phyloP scores from a whole-genome alignment of 1,284 basidiomycete genomes.

The Neolentinus lepideus region DNA sequence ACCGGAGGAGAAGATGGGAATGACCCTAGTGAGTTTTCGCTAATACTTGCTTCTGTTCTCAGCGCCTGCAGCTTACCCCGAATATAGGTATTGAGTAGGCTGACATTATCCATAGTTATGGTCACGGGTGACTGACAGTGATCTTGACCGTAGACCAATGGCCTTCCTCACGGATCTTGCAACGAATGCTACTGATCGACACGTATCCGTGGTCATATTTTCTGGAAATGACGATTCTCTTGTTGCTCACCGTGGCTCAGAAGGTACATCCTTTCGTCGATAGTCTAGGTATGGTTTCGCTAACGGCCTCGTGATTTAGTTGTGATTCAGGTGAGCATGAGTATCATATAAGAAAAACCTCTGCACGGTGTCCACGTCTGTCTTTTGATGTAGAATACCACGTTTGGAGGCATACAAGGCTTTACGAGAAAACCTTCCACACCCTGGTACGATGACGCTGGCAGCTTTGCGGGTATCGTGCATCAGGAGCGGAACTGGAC shows the following conservation, averaged over 20 bases:
- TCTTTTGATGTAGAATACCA: conserved; percentile 46
- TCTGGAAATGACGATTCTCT: conserved; percentile 66
- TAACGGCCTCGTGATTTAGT: conserved; percentile 28
- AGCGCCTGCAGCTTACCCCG: background rate
- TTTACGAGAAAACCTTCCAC: conserved; percentile 54
- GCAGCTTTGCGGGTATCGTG: conserved; percentile 57
- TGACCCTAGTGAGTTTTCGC: conserved; percentile 36
- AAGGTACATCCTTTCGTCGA: conserved; percentile 33
- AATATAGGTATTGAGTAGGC: conserved; percentile 8
- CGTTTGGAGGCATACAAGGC: conserved; percentile 60
- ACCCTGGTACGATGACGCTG: conserved; percentile 50
- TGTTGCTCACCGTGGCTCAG: conserved; percentile 55
- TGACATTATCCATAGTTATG: background rate
- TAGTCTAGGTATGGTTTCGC: conserved; percentile 3
- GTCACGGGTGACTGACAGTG: conserved; percentile 4
- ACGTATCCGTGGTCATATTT: conserved; percentile 48
- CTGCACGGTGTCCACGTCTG: background rate
- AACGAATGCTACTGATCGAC: conserved; percentile 44
- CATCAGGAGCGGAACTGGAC: conserved; percentile 69
- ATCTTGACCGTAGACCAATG: conserved; percentile 38
- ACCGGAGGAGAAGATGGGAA: conserved; percentile 24
- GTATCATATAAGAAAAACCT: background rate
- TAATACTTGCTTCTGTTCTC: background rate
- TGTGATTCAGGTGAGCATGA: conserved; percentile 45
- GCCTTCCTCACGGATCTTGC: conserved; percentile 58